Evolutionary conservation across 495 filamentous ascomycete genomes (phyloP), one percentile per base, ranked within the genome.

Genomic region (Penicillium manginii): DNA sequence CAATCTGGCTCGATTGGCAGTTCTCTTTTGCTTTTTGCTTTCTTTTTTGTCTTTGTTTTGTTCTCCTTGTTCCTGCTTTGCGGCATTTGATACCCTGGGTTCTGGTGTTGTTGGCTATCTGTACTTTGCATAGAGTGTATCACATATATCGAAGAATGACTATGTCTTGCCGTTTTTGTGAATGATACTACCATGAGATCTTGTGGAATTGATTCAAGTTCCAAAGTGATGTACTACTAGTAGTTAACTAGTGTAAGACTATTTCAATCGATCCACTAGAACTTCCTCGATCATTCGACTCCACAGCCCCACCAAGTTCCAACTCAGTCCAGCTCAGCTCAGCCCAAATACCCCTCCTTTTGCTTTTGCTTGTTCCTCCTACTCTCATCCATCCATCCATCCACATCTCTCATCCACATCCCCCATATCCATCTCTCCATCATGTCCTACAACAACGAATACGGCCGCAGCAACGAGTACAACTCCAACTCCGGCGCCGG

Each of bases 41-140:
- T 22, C 29, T 42, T 51, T 37, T 22, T 1, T 31, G 14, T 59
- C 47, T 23, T 47, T n/a, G 3, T 48, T 53, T 39, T 60, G 32
- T 57, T 42, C 40, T 50, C 33, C 19, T 17, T 40, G 22, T 55
- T 42, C 29, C 23, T 42, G 17, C 22, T 55, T 19, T 22, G 22
- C 51, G 62, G 67, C 67, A 69, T 67, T 50, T 61, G 59, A 70
- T 70, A 70, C 67, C 67, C 67, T 63, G 61, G 64, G 59, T 15
- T 59, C 51, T 50, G 56, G 56, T 35, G 56, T 58, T 58, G 49
- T 52, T 47, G 50, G 52, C 33, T 63, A 43, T 58, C 50, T 58
- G 56, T 37, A 58, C 37, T 46, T 58, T 57, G 46, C 32, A 23
- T 62, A 62, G 48, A 62, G n/a, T 47, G 54, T 51, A 40, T 35